Evolutionary conservation across 164 flowering plant species (phyloP).

Genomic region (Akebia trifoliata): DNA sequence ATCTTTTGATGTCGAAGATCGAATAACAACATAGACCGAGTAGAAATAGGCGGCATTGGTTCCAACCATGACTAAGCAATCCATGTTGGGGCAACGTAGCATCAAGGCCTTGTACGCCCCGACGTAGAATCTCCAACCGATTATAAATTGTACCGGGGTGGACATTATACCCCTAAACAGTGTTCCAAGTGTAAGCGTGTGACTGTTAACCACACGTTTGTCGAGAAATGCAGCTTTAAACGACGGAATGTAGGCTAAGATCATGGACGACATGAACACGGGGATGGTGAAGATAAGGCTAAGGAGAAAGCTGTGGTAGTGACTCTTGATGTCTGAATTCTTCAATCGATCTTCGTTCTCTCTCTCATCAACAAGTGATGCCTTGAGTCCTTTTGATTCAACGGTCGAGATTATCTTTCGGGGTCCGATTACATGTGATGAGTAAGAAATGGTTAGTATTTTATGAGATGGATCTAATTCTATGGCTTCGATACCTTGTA

Average conservation of each 20-base stretch:
- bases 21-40: constrained; percentile 7
- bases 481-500: constrained; percentile 12
- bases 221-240: constrained; percentile 10
- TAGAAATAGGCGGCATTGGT: constrained; percentile 16
- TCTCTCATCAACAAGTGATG: constrained; percentile 1
- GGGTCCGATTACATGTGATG: constrained; percentile 16
- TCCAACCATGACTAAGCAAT: constrained; percentile 9
- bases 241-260: constrained; percentile 15
- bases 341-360: constrained; percentile 1
- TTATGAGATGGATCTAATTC: constrained; percentile 8
- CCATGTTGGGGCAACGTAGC: constrained; percentile 13
- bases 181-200: constrained; percentile 11
- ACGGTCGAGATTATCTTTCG: constrained; percentile 13
- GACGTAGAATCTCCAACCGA: constrained; percentile 15
- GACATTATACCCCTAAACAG: constrained; percentile 14
- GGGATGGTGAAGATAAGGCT: constrained; percentile 18
- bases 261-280: constrained; percentile 17
- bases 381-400: constrained; percentile 3
- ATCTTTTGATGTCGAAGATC: constrained; percentile 6
- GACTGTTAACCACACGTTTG: constrained; percentile 10
- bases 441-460: constrained; percentile 9
- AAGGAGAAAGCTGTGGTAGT: constrained; percentile 14
- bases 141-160: constrained; percentile 22
- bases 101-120: constrained; percentile 13
- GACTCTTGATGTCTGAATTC: constrained; percentile 5